Base-by-base conservation (phyloP, 768 basidiomycete genomes). In the Lentinula detonsa region DNA sequence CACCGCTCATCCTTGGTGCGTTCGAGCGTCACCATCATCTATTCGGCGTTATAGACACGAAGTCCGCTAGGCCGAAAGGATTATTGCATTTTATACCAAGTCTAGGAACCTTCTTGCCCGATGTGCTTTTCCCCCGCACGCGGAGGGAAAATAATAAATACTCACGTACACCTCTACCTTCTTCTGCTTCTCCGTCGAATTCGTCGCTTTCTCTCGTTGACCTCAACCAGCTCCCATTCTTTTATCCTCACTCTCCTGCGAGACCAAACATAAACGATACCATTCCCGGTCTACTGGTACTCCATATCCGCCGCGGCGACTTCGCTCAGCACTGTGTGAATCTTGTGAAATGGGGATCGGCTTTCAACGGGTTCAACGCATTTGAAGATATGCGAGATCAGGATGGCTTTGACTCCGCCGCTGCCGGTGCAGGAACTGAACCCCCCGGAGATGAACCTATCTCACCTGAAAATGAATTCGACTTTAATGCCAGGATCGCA, bases 231-330 rank as follows among this genome's bases (percentile, higher is more conserved):
- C 61, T 61, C 58, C 35, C 33, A 13, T 23, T 33, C 8, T 9
- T 52, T 10, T 51, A 42, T 35, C 60, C 67, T 61, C 63, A 45
- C 66, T 10, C 67, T 69, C 11, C 70, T 81, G 31, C 71, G 8
- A 59, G 15, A 5, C 61, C 55, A 15, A 43, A 34, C 16, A 34
- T 51, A 13, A 37, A 62, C 28, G 46, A 59, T 21, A 59, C 59
- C 8, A 50, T 60, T n/a, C 40, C 76, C 1, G 84, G 84, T 6
- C 69, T 88, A 4, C 74, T 87, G 34, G 85, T 76, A 11, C 67
- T 87, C 0, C 85, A 87, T 65, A 65, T 87, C 33, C 80, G 85
- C 4, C 75, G 82, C 15, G 85, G 85, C 31, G 85, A 85, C 68
- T 85, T 80, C 66, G 69, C 70, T 48, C 66, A 68, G 2, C 84